Evolutionary conservation across 768 basidiomycete species (phyloP).

Genomic region (Leucocoprinus sp.): DNA sequence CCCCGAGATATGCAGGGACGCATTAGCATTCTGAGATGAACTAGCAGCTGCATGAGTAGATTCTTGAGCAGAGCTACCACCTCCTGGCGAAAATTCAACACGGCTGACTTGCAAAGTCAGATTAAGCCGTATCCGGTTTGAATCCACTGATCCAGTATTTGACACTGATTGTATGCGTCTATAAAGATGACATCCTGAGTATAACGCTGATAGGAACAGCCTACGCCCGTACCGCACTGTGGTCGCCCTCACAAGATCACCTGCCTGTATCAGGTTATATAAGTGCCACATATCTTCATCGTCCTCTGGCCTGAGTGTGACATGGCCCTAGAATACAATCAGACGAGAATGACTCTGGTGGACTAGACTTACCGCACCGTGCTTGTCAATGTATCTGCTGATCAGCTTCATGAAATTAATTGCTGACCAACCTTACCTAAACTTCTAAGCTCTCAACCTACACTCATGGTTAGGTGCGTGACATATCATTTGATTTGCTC

Average conservation of each 20-base stretch:
- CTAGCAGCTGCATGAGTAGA: slow-evolving; percentile 26
- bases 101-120: slow-evolving; percentile 78
- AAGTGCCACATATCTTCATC: slow-evolving; percentile 99
- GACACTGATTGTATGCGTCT: slow-evolving; percentile 88
- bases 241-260: slow-evolving; percentile 78
- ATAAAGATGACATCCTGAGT: slow-evolving; percentile 2
- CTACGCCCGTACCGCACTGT: slow-evolving; percentile 58
- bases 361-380: slow-evolving; percentile 52
- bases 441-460: too few relatives aligned
- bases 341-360: slow-evolving; percentile 16
- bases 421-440: not conserved
- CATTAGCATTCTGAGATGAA: slow-evolving; percentile 29
- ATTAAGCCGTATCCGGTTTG: slow-evolving; percentile 76
- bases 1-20: slow-evolving; percentile 80
- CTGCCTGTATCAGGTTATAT: slow-evolving; percentile 91
- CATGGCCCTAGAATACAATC: slow-evolving; percentile 64
- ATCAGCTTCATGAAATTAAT: slow-evolving; percentile 91
- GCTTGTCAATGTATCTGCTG: slow-evolving; percentile 77
- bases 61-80: slow-evolving; percentile 26
- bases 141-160: slow-evolving; percentile 89
- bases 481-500: not conserved
- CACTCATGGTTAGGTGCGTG: slow-evolving; percentile 15
- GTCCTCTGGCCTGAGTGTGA: slow-evolving; percentile 91
- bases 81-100: slow-evolving; percentile 73
- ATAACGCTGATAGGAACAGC: not conserved